These are phyloP conservation scores for Coemansia sp. DNA, from an alignment of 192 early-diverging fungal species.

Conservation along the genomic window DNA sequence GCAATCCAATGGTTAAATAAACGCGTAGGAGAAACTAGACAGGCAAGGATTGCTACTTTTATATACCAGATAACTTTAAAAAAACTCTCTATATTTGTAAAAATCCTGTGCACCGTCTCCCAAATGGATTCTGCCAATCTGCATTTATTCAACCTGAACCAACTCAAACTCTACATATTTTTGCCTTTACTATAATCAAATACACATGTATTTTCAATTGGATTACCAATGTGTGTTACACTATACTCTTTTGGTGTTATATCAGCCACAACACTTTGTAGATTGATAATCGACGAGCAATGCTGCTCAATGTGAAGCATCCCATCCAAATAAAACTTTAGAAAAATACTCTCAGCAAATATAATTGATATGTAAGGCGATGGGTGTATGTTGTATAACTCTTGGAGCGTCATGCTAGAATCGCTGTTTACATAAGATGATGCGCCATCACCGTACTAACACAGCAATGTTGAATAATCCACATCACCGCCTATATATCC, in stretches of 20 bases:
- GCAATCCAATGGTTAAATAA: too few relatives aligned
- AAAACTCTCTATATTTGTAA: too few relatives aligned
- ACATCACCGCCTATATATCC: not conserved
- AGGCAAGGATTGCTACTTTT: too few relatives aligned
- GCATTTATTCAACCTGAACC: not conserved
- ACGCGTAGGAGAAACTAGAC: too few relatives aligned
- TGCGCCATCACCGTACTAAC: not conserved
- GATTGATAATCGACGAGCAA: not conserved
- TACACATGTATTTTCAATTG: not conserved
- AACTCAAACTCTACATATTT: not conserved
- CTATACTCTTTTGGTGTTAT: not conserved
- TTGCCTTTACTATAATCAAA: not conserved
- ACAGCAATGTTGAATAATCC: not conserved
- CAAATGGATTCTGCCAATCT: too few relatives aligned
- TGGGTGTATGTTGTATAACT: not conserved
- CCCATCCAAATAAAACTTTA: constrained; percentile 1
- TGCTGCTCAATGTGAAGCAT: not conserved
- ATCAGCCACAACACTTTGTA: not conserved
- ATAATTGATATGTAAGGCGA: not conserved
- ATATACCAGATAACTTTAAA: too few relatives aligned
- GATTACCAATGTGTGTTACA: not conserved
- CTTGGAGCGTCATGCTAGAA: not conserved
- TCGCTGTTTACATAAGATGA: not conserved
- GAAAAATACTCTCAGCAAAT: not conserved
- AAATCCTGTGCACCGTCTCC: too few relatives aligned